These are phyloP conservation scores for Didymella arachidicola DNA, from an alignment of 2,329 filamentous ascomycete species.

Conservation along the genomic window DNA sequence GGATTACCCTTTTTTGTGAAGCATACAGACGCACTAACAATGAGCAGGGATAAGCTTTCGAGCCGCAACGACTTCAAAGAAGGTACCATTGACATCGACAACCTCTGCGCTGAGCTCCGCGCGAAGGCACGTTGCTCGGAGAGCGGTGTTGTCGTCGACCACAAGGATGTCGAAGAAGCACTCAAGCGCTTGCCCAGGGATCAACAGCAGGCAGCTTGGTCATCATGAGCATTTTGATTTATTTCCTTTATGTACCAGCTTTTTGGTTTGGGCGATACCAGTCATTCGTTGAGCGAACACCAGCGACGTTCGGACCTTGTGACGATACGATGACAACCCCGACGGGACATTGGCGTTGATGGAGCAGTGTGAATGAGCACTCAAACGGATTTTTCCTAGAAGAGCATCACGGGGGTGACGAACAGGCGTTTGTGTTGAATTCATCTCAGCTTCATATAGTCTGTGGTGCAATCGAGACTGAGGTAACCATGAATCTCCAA, in stretches of 20 bases:
- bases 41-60: conserved; percentile 83
- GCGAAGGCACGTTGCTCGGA: conserved; percentile 97
- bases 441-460: conserved; percentile 11
- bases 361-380: conserved; percentile 14
- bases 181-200: conserved; percentile 55
- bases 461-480: conserved; percentile 10
- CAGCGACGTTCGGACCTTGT: conserved; percentile 11
- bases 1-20: conserved; percentile 44
- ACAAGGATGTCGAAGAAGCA: conserved; percentile 81
- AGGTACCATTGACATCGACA: conserved; percentile 92
- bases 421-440: conserved; percentile 6
- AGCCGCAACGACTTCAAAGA: conserved; percentile 85
- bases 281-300: conserved; percentile 16
- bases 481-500: background rate
- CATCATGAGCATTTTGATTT: conserved; percentile 4
- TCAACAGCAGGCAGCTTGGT: conserved; percentile 9
- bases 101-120: conserved; percentile 88
- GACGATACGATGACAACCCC: conserved; percentile 21
- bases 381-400: conserved; percentile 4
- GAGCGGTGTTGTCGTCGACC: conserved; percentile 85
- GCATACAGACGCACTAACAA: conserved; percentile 42
- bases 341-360: conserved; percentile 20
- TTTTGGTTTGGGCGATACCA: conserved; percentile 20
- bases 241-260: conserved; percentile 13
- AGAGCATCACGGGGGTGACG: conserved; percentile 9